Base-by-base conservation (phyloP, 2,329 filamentous ascomycete species). In the Volutella citrinella region DNA sequence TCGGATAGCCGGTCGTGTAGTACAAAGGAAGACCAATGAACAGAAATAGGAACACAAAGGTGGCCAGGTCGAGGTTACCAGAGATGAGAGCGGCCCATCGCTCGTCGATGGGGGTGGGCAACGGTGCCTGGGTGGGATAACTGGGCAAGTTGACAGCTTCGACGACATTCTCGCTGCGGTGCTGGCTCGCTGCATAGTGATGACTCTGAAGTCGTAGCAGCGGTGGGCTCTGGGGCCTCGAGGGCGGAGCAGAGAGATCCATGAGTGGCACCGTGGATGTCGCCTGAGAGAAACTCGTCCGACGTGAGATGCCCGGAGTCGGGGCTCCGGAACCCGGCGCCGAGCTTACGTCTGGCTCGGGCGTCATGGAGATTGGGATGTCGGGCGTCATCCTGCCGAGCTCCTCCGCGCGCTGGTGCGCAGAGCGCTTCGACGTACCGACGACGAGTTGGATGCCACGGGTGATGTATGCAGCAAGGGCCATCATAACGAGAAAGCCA, bases 1-100 rank as follows among this genome's bases (percentile, higher is more conserved):
- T 70, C 12, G 65, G 67, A 52, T 80, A 81, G 12, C 66, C 68
- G 0, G 60, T 61, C 5, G 56, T 53, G 48, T 74, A 80, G 54
- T 76, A 79, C 3, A 77, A 50, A 0, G 77, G 76, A 1, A 79
- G 43, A 0, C 77, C 76, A 8, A 74, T 49, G 30, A 74, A 59
- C 19, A 76, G 27, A 42, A 78, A 69, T 1, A 77, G 24, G 2
- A 50, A 9, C 5, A 49, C 36, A 42, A 74, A 80, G 1, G 63
- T 68, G 1, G 66, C 27, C 2, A 61, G 39, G 46, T 80, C 72
- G 5, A 74, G 50, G 32, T 74, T 63, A 1, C 51, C 41, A 12
- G 66, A 65, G 15, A 76, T 53, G 12, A 61, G 46, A 2, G 66
- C 62, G 0, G 74, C 74, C 74, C 74, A 78, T 24, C 58, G 54